Evolutionary conservation across 2,329 filamentous ascomycete species (phyloP).

Genomic region (Colletotrichum simmondsii): DNA sequence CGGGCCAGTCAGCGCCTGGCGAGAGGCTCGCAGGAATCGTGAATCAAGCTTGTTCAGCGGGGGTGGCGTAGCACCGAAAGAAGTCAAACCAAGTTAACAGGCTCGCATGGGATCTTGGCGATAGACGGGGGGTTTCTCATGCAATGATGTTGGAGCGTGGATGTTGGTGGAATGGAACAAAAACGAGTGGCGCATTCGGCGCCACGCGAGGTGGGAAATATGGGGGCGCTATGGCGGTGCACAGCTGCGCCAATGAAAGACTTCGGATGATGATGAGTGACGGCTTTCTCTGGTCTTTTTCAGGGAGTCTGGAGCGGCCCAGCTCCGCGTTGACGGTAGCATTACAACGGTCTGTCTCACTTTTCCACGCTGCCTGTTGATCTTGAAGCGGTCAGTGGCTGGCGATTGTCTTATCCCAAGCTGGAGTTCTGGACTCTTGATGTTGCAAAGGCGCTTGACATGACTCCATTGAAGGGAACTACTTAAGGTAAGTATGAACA

Average conservation of each 20-base stretch:
- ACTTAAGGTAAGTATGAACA: too few relatives aligned
- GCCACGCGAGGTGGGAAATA: not conserved
- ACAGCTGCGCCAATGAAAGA: constrained; percentile 10
- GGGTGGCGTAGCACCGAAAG: constrained; percentile 14
- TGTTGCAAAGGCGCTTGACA: not conserved
- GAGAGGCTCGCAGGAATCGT: not conserved
- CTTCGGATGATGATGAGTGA: not conserved
- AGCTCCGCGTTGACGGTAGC: not conserved
- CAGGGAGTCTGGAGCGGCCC: not conserved
- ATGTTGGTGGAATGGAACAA: not conserved
- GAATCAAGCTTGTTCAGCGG: constrained; percentile 30
- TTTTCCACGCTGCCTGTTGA: not conserved
- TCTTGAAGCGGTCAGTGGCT: not conserved
- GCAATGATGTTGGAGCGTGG: not conserved
- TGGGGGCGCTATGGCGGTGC: constrained; percentile 15
- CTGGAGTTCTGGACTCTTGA: not conserved
- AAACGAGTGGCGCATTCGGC: constrained; percentile 4
- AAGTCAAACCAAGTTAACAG: constrained; percentile 16
- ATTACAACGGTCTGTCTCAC: constrained; percentile 21
- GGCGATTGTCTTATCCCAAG: too few relatives aligned
- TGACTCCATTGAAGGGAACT: not conserved
- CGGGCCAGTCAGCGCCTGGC: constrained; percentile 8
- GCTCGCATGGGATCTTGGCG: constrained; percentile 19
- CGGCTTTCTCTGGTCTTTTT: not conserved
- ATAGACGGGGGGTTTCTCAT: constrained; percentile 2